Evolutionary conservation across 805 yeast genomes (phyloP).

Genomic region (Hagleromyces aurorensis): DNA sequence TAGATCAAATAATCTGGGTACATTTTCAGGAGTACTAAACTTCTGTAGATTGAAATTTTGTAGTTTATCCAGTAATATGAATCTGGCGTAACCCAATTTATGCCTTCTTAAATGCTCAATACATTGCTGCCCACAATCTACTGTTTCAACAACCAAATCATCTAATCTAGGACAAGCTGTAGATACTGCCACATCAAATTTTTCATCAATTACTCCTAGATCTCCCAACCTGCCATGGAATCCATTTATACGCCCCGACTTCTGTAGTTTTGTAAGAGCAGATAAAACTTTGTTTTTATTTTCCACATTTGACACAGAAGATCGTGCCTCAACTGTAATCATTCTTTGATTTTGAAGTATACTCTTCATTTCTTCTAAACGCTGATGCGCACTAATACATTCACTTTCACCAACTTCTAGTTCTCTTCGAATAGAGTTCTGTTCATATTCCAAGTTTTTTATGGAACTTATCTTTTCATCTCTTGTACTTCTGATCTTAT

Average conservation of each 20-base stretch:
- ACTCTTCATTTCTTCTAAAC: constrained; percentile 46
- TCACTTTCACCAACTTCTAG: constrained; percentile 52
- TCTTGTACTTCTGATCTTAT: constrained; percentile 40
- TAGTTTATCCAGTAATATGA: constrained; percentile 71
- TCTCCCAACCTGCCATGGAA: constrained; percentile 89
- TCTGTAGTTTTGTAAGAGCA: constrained; percentile 59
- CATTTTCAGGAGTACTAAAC: constrained; percentile 64
- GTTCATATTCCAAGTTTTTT: constrained; percentile 40
- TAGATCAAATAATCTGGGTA: constrained; percentile 79
- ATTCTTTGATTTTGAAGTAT: constrained; percentile 50
- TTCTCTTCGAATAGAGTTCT: constrained; percentile 44
- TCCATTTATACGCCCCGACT: constrained; percentile 77
- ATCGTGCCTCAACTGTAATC: constrained; percentile 57
- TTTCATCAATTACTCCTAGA: constrained; percentile 81
- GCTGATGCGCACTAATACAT: constrained; percentile 39
- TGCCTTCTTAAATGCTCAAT: constrained; percentile 77
- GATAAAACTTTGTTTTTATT: constrained; percentile 68
- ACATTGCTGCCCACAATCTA: constrained; percentile 64
- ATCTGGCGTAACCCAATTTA: constrained; percentile 81
- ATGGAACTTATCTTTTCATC: constrained; percentile 42
- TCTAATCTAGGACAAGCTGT: constrained; percentile 90
- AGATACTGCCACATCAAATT: constrained; percentile 87
- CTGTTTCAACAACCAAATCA: constrained; percentile 84
- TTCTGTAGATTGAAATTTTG: constrained; percentile 50
- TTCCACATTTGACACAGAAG: constrained; percentile 47